These are phyloP conservation scores for Suhomyces xylopsoci DNA, from an alignment of 805 yeast genomes.

Conservation along the genomic window DNA sequence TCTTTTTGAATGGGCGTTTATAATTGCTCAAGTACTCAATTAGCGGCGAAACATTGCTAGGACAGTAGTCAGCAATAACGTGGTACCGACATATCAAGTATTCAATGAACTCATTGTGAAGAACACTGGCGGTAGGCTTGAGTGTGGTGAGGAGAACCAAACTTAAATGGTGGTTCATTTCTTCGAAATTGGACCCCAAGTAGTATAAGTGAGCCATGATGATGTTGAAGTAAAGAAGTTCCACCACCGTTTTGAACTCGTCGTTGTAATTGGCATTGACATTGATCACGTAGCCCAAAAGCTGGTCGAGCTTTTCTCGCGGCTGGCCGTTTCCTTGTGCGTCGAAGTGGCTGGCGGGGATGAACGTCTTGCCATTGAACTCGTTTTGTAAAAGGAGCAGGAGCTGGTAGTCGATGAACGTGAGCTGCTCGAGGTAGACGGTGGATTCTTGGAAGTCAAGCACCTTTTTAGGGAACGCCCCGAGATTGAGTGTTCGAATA, in stretches of 20 bases:
- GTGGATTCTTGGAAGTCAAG: conserved; percentile 32
- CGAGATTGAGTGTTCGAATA: conserved; percentile 15
- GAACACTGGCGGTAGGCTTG: no score
- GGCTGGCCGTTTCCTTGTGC: conserved; percentile 8
- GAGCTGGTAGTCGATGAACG: conserved; percentile 38
- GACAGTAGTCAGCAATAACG: conserved; percentile 26
- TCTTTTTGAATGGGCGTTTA: conserved; percentile 17
- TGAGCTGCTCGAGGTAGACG: conserved; percentile 30
- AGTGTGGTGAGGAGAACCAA: conserved; percentile 4
- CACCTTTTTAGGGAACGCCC: conserved; percentile 37
- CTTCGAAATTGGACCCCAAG: conserved; percentile 22
- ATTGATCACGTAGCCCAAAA: conserved; percentile 25
- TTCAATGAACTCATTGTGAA: conserved; percentile 23
- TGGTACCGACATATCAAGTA: conserved; percentile 33
- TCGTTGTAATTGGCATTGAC: conserved; percentile 25
- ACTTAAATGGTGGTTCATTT: conserved; percentile 16
- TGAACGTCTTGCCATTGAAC: conserved; percentile 22
- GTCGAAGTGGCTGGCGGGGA: conserved; percentile 11
- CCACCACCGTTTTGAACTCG: conserved; percentile 22
- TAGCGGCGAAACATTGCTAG: conserved; percentile 22
- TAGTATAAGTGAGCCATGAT: conserved; percentile 35
- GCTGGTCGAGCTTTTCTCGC: conserved; percentile 20
- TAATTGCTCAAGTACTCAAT: conserved; percentile 22
- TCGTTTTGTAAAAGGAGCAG: conserved; percentile 30
- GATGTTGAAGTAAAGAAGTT: conserved; percentile 29